Evolutionary conservation across 1,284 basidiomycete species (phyloP), one percentile per base, ranked within the genome.

Genomic region (Cryptococcus jaspeensis): DNA sequence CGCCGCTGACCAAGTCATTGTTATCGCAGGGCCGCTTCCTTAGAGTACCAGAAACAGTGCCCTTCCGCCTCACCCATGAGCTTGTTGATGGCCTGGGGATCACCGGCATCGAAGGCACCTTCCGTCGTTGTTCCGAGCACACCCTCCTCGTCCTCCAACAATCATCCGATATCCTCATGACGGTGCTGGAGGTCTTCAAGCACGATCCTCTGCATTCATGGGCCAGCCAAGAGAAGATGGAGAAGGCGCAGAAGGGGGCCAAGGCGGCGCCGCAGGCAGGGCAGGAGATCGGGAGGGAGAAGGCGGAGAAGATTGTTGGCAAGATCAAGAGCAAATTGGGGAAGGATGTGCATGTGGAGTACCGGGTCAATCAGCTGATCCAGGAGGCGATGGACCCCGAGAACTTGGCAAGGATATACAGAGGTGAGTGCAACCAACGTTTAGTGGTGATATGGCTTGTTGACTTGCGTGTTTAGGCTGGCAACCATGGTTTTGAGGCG

Each of bases 151-250:
- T 98, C 9, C 79, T 98, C 44, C 84, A 94, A 8, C 87, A 89
- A 48, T 85, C 87, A 8, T 89, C 90, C 0, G 87, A 88, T 54
- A 85, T 95, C 43, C 88, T 99, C 69, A 84, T 95, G 81, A 98
- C 94, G 1, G 88, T 99, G 0, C 82, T 99, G 38, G 94, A 97
- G 71, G 95, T 98, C 12, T 96, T 98, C 84, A 92, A 91, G 74
- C 86, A 97, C 70, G 95, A 99, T 76, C 95, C 96, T 0, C 82
- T 99, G 13, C 90, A 96, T 67, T 88, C 86, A 22, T 99, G 95
- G 95, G 12, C 83, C 84, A 58, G 84, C 84, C 65, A 83, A 84
- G 56, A 87, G 81, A 70, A 76, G 84, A 83, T 25, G 79, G 58
- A 64, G 50, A 56, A 69, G 50, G 70, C 67, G 2, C 67, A 73